Evolutionary conservation across 768 basidiomycete genomes (phyloP).

Genomic region (Lentinula raphanica): DNA sequence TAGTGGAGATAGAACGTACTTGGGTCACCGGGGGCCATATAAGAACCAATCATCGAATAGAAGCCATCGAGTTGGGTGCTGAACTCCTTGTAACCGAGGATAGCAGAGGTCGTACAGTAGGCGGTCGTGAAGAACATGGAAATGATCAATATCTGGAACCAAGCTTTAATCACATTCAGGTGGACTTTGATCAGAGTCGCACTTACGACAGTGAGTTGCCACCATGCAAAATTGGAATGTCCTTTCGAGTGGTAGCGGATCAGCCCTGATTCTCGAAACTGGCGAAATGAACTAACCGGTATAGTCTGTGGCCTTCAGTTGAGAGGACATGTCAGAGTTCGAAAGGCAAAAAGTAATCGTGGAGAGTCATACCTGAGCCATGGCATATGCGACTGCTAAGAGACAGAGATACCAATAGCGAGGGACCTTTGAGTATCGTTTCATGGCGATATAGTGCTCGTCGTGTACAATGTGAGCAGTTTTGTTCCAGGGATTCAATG

Average conservation of each 20-base stretch:
- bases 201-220: constrained; percentile 19
- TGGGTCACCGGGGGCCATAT: constrained; percentile 25
- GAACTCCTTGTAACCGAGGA: constrained; percentile 13
- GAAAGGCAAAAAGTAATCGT: background rate
- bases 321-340: background rate
- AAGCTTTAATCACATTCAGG: constrained; percentile 13
- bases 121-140: constrained; percentile 14
- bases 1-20: background rate
- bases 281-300: constrained; percentile 2
- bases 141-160: constrained; percentile 16
- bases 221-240: constrained; percentile 21
- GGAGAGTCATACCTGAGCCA: constrained; percentile 8
- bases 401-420: constrained; percentile 18
- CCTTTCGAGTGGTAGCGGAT: background rate
- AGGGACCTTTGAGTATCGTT: constrained; percentile 14
- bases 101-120: constrained; percentile 9
- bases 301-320: constrained; percentile 19
- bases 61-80: constrained; percentile 5
- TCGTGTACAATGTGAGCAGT: constrained; percentile 22
- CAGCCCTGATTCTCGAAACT: background rate
- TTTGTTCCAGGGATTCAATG: constrained; percentile 24
- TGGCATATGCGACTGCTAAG: constrained; percentile 15
- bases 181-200: background rate
- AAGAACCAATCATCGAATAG: constrained; percentile 19
- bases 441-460: constrained; percentile 15